These are phyloP conservation scores for Venturia nashicola DNA, from an alignment of 2,329 filamentous ascomycete genomes.

Conservation along the genomic window DNA sequence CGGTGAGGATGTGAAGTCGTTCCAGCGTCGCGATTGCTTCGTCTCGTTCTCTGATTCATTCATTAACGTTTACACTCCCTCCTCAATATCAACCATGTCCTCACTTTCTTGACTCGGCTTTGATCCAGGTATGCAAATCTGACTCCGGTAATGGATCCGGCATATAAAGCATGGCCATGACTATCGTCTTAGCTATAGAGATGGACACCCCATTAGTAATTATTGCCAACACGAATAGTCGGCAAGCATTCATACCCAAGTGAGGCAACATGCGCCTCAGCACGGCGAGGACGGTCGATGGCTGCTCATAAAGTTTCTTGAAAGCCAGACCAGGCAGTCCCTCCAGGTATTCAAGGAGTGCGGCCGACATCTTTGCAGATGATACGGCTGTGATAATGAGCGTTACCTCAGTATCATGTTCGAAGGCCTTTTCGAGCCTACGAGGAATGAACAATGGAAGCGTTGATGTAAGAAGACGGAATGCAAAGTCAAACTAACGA, in stretches of 20 bases:
- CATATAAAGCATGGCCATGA: constrained; percentile 92
- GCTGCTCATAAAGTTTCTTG: constrained; percentile 85
- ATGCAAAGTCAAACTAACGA: background rate
- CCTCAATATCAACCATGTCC: constrained; percentile 11
- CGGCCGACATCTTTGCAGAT: constrained; percentile 9
- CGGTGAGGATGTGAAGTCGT: constrained; percentile 71
- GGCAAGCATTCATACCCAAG: constrained; percentile 46
- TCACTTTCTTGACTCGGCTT: constrained; percentile 48
- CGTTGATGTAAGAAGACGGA: background rate
- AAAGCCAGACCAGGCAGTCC: constrained; percentile 82
- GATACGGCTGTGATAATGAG: background rate
- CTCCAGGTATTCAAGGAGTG: constrained; percentile 75
- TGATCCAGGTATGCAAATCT: constrained; percentile 79
- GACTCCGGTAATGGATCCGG: constrained; percentile 64
- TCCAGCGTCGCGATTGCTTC: constrained; percentile 71
- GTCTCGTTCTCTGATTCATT: constrained; percentile 56
- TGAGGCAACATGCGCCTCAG: constrained; percentile 95
- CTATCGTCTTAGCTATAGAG: constrained; percentile 70
- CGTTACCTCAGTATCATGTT: constrained; percentile 10
- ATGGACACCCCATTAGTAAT: background rate
- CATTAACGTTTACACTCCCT: background rate
- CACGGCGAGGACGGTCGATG: constrained; percentile 86
- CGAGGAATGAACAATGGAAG: background rate
- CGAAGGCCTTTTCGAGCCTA: background rate
- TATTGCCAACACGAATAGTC: background rate